Evolutionary conservation across 2,329 filamentous ascomycete species (phyloP).

Genomic region (Lizonia empirigonia): DNA sequence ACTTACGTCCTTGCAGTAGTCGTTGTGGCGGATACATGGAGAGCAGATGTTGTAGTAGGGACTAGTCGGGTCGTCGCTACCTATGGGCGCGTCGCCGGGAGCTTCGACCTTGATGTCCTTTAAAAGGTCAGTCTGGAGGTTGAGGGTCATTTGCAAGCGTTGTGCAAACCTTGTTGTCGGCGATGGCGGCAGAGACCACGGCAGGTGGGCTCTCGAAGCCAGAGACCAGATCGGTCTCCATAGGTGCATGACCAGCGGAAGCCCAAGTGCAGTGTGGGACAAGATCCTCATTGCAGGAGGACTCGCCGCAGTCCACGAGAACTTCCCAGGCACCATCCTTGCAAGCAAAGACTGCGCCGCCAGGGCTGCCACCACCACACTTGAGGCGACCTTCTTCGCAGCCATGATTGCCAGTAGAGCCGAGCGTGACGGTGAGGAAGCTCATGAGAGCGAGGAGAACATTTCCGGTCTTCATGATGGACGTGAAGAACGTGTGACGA

Average conservation of each 20-base stretch:
- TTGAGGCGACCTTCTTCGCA: not conserved
- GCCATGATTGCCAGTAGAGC: not conserved
- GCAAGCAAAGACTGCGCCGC: conserved; percentile 3
- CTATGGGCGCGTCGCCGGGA: not conserved
- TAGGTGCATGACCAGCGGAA: not conserved
- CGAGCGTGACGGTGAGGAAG: not conserved
- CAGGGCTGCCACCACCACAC: conserved; percentile 1
- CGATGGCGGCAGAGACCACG: not conserved
- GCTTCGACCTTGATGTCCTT: not conserved
- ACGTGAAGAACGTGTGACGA: not conserved
- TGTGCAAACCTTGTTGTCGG: not conserved
- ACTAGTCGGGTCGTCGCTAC: not conserved
- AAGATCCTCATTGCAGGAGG: not conserved
- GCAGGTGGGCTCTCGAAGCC: not conserved
- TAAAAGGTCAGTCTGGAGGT: not conserved
- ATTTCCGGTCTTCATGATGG: not conserved
- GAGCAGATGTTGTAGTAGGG: not conserved
- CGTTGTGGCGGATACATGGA: not conserved
- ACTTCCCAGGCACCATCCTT: not conserved
- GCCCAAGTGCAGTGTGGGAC: not conserved
- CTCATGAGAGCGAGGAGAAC: conserved; percentile 1
- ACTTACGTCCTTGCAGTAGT: not conserved
- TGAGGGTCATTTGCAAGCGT: not conserved
- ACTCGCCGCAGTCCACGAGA: not conserved
- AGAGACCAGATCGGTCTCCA: not conserved